phyloP scores from a whole-genome alignment of 1,139 yeast species.

The Lizanozyma gosingica region DNA sequence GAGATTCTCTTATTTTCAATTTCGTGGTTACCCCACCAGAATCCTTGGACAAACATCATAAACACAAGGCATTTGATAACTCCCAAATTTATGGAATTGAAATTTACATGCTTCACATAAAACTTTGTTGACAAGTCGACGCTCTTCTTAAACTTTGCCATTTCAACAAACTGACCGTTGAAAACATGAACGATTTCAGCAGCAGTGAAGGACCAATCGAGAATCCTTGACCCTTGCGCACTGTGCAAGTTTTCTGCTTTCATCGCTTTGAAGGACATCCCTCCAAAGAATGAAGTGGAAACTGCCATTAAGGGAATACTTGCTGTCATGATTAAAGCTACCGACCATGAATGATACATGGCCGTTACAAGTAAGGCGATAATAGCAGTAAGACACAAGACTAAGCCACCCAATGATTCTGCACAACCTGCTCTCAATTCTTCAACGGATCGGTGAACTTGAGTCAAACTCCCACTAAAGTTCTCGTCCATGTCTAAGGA shows the following conservation, averaged over 20 bases:
- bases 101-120: conserved; percentile 39
- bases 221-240: conserved; percentile 46
- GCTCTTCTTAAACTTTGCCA: conserved; percentile 28
- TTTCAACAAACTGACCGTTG: conserved; percentile 49
- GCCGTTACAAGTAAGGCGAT: conserved; percentile 57
- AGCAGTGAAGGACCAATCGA: conserved; percentile 64
- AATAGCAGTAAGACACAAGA: conserved; percentile 44
- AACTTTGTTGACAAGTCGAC: conserved; percentile 38
- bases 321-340: conserved; percentile 67
- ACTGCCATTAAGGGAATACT: conserved; percentile 59
- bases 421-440: conserved; percentile 67
- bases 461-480: conserved; percentile 56
- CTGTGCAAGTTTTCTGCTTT: conserved; percentile 49
- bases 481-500: conserved; percentile 56
- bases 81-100: conserved; percentile 50
- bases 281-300: conserved; percentile 44
- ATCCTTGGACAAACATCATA: conserved; percentile 80
- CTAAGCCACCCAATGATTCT: conserved; percentile 51
- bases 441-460: conserved; percentile 67
- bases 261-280: conserved; percentile 40
- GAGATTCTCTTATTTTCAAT: conserved; percentile 40
- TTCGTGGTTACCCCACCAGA: conserved; percentile 77
- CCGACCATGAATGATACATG: conserved; percentile 72
- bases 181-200: conserved; percentile 54
- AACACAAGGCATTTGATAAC: conserved; percentile 48